phyloP scores from a whole-genome alignment of 1,284 basidiomycete species.

The Pyrrhoderma noxium region DNA sequence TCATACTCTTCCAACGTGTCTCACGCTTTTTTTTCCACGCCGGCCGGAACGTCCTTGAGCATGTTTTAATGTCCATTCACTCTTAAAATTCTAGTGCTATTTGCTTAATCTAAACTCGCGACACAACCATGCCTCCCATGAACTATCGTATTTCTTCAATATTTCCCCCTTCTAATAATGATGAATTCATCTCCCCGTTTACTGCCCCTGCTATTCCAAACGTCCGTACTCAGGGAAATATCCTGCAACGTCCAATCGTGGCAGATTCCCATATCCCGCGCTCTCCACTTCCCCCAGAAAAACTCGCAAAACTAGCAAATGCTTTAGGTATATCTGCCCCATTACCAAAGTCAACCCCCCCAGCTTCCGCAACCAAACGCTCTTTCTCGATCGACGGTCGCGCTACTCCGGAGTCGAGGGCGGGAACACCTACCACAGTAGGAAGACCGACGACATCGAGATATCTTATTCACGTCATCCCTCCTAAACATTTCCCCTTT shows the following conservation, averaged over 20 bases:
- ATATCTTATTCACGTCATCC: slow-evolving; percentile 70
- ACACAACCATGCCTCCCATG: slow-evolving; percentile 10
- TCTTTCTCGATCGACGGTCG: slow-evolving; percentile 39
- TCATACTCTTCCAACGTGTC: slow-evolving; percentile 9
- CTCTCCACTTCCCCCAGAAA: slow-evolving; percentile 62
- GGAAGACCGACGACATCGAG: slow-evolving; percentile 40
- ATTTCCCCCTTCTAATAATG: slow-evolving; percentile 7
- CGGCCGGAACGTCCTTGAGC: slow-evolving; percentile 13
- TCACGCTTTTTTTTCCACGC: slow-evolving; percentile 14
- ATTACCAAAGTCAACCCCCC: slow-evolving; percentile 42
- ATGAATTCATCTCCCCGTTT: slow-evolving; percentile 16
- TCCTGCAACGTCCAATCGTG: slow-evolving; percentile 7
- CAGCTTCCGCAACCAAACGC: slow-evolving; percentile 39
- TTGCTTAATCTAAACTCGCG: background rate
- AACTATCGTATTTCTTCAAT: slow-evolving; percentile 10
- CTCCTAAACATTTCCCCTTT: slow-evolving; percentile 59
- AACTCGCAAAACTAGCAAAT: slow-evolving; percentile 73
- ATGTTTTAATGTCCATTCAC: slow-evolving; percentile 4
- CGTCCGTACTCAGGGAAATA: slow-evolving; percentile 3
- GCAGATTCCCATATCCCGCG: slow-evolving; percentile 37
- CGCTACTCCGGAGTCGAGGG: slow-evolving; percentile 29
- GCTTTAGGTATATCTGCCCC: slow-evolving; percentile 73
- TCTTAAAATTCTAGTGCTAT: slow-evolving; percentile 1
- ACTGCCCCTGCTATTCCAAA: slow-evolving; percentile 18
- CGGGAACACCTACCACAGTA: slow-evolving; percentile 25